These are phyloP conservation scores for Zea mays DNA, from an alignment of 176 grass and related monocot genomes.

Conservation along the genomic window DNA sequence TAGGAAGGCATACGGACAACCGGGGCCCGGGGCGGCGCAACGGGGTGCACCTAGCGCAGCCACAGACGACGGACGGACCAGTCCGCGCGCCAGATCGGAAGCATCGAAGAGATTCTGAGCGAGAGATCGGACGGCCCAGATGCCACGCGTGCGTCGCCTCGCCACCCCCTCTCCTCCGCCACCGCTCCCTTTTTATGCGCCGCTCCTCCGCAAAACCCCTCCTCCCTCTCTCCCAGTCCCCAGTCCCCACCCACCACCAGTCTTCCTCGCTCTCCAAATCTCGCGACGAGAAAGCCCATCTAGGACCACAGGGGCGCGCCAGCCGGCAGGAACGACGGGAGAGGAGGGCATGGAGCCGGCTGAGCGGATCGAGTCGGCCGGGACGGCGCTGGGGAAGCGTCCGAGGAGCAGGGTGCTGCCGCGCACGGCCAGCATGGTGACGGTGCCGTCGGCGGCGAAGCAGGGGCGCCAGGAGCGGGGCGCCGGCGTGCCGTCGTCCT, in stretches of 20 bases:
- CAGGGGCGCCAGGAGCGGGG: constrained; percentile 46
- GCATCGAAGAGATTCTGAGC: constrained; percentile 4
- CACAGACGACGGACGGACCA: background rate
- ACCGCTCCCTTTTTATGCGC: constrained; percentile 37
- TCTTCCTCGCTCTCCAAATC: constrained; percentile 17
- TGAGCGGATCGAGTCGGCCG: constrained; percentile 6
- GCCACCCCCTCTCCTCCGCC: background rate
- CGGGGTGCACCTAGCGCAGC: constrained; percentile 25
- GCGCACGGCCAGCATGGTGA: constrained; percentile 56
- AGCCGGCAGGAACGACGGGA: background rate
- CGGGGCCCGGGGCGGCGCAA: background rate
- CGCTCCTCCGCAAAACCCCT: constrained; percentile 28
- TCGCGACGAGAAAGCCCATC: constrained; percentile 2
- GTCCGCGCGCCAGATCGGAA: background rate
- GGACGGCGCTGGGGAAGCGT: constrained; percentile 65
- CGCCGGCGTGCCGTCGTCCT: constrained; percentile 14
- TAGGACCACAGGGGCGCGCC: background rate
- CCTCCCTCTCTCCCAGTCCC: background rate
- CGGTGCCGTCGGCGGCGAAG: constrained; percentile 45
- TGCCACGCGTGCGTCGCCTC: background rate
- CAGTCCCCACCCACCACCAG: background rate
- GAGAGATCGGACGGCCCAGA: constrained; percentile 37
- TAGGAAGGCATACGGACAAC: background rate
- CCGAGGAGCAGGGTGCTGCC: constrained; percentile 40
- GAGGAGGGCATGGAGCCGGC: constrained; percentile 10